Evolutionary conservation across 2,329 filamentous ascomycete species (phyloP).

Genomic region (Plenodomus lindquistii): DNA sequence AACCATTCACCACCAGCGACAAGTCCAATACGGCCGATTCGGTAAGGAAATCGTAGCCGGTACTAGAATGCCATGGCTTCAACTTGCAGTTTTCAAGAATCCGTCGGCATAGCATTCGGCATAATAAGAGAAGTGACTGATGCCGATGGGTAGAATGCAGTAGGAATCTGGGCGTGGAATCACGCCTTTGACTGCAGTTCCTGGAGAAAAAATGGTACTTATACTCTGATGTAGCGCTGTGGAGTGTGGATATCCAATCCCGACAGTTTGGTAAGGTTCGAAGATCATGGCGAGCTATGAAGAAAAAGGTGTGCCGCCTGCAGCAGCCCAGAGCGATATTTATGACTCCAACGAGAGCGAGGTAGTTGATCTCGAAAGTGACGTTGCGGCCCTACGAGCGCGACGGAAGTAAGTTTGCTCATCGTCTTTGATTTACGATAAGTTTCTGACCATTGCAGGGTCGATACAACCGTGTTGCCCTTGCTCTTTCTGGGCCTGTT

Average conservation of each 20-base stretch:
- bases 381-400: slow-evolving; percentile 15
- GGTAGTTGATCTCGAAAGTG: slow-evolving; percentile 7
- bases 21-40: not conserved
- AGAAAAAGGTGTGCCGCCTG: slow-evolving; percentile 13
- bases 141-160: slow-evolving; percentile 13
- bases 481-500: slow-evolving; percentile 56
- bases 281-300: slow-evolving; percentile 9
- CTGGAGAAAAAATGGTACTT: not conserved
- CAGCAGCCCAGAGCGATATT: slow-evolving; percentile 10
- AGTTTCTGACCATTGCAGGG: slow-evolving; percentile 31
- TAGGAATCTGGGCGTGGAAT: slow-evolving; percentile 2
- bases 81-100: not conserved
- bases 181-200: not conserved
- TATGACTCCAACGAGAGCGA: slow-evolving; percentile 6
- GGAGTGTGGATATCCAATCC: not conserved
- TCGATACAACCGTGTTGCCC: slow-evolving; percentile 54
- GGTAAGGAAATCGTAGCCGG: not conserved
- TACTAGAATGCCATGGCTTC: not conserved
- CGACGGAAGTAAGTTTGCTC: slow-evolving; percentile 20
- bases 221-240: not conserved
- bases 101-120: slow-evolving; percentile 13
- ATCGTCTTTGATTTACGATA: no score
- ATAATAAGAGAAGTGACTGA: slow-evolving; percentile 5
- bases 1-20: slow-evolving; percentile 7
- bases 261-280: not conserved